These are phyloP conservation scores for Xylaria nigripes DNA, from an alignment of 495 filamentous ascomycete species.

Conservation along the genomic window DNA sequence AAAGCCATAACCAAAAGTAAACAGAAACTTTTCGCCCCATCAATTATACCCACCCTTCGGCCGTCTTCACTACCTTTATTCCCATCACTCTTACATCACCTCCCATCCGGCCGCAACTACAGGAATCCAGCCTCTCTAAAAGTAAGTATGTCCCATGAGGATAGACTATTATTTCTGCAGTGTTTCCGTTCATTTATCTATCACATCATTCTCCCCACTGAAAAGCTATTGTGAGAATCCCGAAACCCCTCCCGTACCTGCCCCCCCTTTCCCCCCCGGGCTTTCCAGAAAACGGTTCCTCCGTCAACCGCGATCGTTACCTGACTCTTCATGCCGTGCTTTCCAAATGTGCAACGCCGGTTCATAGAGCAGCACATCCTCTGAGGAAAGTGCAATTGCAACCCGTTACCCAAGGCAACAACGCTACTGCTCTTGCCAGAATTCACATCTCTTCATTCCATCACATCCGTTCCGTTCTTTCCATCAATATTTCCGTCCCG, in stretches of 20 bases:
- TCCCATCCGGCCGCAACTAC: neutral
- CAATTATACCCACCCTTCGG: neutral
- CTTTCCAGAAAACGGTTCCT: neutral
- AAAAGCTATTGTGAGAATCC: neutral
- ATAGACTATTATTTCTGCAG: neutral
- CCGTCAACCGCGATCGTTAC: neutral
- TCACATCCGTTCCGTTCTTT: neutral
- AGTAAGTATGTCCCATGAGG: neutral
- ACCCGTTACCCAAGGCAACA: too few relatives aligned
- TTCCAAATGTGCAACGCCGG: neutral
- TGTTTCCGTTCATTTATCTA: neutral
- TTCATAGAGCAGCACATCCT: neutral
- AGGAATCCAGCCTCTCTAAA: neutral
- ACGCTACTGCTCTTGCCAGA: too few relatives aligned
- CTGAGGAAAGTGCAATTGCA: too few relatives aligned
- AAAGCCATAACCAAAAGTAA: neutral
- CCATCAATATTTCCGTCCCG: neutral
- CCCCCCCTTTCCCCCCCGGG: neutral
- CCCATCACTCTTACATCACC: neutral
- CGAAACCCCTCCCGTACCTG: neutral
- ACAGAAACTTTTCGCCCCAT: neutral
- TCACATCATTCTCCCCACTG: neutral
- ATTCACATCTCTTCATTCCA: too few relatives aligned
- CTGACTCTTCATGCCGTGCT: neutral
- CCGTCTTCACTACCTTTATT: neutral